A percentile compares a stretch with the other conserved stretches of the same genome.
Conservation (phyloP, 139 green algal genomes). For the Monoraphidium neglectum region DNA sequence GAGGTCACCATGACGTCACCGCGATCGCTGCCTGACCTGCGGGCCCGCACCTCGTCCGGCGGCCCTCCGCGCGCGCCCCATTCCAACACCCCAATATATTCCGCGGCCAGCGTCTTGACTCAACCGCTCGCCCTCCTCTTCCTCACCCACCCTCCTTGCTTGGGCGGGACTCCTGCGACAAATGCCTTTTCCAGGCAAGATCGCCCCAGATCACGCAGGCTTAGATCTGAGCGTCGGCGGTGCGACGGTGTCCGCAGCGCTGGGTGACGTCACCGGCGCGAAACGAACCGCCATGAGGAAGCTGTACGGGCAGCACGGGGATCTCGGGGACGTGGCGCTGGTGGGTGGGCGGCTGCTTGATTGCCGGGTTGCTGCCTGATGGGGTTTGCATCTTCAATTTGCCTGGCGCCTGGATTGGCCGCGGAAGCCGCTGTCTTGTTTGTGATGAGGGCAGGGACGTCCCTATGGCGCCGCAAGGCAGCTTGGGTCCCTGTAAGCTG, state of each 20-base stretch:
- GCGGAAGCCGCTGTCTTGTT: too few species aligned
- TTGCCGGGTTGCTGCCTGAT: too few species aligned
- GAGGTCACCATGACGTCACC: too few species aligned
- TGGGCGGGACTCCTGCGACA: not conserved
- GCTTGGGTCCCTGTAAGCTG: too few species aligned
- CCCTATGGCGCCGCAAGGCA: too few species aligned
- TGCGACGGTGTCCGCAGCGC: constrained; percentile 55
- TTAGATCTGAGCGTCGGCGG: constrained; percentile 74
- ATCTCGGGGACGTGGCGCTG: constrained; percentile 84
- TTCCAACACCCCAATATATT: too few species aligned
- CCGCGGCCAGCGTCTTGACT: not conserved
- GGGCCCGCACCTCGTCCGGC: too few species aligned
- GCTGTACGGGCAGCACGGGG: constrained; percentile 75
- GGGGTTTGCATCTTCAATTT: too few species aligned
- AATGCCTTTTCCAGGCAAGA: constrained; percentile 47
- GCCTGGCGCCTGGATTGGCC: too few species aligned
- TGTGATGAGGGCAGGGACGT: too few species aligned
- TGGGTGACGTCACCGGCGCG: constrained; percentile 67
- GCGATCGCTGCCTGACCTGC: too few species aligned
- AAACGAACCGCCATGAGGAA: constrained; percentile 50
- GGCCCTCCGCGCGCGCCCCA: too few species aligned
- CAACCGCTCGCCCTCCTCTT: not conserved
- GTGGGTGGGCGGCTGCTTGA: constrained; percentile 22
- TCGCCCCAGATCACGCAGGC: constrained; percentile 73
- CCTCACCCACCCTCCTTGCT: not conserved